Conservation (phyloP, 768 basidiomycete species). For the Daedaleopsis sinensis region DNA sequence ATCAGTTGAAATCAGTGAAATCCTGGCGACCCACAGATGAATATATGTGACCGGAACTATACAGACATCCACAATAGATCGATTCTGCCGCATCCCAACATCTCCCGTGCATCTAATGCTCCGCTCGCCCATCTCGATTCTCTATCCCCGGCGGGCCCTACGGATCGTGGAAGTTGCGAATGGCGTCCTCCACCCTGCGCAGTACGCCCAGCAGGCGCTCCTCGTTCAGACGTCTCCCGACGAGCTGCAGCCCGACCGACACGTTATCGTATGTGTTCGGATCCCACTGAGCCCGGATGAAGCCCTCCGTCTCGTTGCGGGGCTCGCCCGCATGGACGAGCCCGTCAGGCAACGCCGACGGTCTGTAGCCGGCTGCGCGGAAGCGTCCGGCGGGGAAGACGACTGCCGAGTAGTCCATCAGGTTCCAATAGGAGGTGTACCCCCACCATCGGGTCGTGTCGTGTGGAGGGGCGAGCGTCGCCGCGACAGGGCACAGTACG, state of each 20-base stretch:
- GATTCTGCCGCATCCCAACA: neutral
- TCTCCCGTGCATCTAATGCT: neutral
- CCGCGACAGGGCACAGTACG: slow-evolving; percentile 48
- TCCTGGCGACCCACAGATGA: neutral
- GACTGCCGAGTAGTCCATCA: slow-evolving; percentile 50
- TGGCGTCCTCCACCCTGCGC: slow-evolving; percentile 40
- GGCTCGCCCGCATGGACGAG: slow-evolving; percentile 18
- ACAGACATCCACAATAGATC: neutral
- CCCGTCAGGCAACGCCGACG: slow-evolving; percentile 14
- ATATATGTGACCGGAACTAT: neutral
- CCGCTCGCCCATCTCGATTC: neutral
- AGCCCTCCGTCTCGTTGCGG: slow-evolving; percentile 41
- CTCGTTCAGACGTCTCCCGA: slow-evolving; percentile 54
- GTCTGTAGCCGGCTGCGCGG: slow-evolving; percentile 28
- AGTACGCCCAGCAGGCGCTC: slow-evolving; percentile 50
- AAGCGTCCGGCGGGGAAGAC: slow-evolving; percentile 49
- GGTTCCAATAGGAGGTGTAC: slow-evolving; percentile 56
- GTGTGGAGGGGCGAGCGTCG: slow-evolving; percentile 52
- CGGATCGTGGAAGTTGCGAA: slow-evolving; percentile 16
- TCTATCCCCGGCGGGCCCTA: neutral
- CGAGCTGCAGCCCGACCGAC: slow-evolving; percentile 50
- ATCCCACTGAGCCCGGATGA: slow-evolving; percentile 43
- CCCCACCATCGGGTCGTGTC: slow-evolving; percentile 52
- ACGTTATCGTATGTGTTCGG: slow-evolving; percentile 45
- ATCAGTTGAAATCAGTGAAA: neutral